A percentile compares a stretch with the other conserved stretches of the same genome.
Conservation (phyloP, 768 basidiomycete species). For the Mrakia gelida region DNA sequence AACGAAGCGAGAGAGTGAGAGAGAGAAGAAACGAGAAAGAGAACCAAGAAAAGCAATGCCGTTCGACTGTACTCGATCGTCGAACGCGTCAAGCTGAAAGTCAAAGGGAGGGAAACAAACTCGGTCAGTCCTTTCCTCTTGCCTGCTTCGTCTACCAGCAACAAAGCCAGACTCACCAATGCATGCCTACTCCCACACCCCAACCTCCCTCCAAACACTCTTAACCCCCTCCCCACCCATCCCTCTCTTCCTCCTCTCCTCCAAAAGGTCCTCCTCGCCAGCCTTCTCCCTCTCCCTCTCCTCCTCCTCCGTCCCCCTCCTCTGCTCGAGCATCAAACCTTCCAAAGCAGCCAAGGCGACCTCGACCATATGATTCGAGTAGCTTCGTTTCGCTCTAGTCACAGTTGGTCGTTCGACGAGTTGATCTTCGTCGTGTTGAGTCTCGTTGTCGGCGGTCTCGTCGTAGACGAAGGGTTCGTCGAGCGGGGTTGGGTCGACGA, state of each 20-base stretch:
- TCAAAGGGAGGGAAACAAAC: no score
- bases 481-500: not conserved
- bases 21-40: no score
- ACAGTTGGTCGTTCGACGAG: not conserved
- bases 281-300: not conserved
- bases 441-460: not conserved
- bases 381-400: not conserved
- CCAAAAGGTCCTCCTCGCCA: not conserved
- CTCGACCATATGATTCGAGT: not conserved
- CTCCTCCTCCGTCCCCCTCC: not conserved
- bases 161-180: no score
- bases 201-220: slow-evolving; percentile 11
- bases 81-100: no score
- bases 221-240: not conserved
- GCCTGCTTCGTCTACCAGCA: no score
- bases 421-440: no score
- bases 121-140: no score
- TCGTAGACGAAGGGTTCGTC: not conserved
- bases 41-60: no score
- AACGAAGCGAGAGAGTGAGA: no score
- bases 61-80: no score
- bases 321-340: not conserved
- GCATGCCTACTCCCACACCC: not conserved
- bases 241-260: not conserved
- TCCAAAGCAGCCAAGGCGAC: slow-evolving; percentile 3